Evolutionary conservation across 1,284 basidiomycete genomes (phyloP).

Genomic region (Cutaneotrichosporon sp.): DNA sequence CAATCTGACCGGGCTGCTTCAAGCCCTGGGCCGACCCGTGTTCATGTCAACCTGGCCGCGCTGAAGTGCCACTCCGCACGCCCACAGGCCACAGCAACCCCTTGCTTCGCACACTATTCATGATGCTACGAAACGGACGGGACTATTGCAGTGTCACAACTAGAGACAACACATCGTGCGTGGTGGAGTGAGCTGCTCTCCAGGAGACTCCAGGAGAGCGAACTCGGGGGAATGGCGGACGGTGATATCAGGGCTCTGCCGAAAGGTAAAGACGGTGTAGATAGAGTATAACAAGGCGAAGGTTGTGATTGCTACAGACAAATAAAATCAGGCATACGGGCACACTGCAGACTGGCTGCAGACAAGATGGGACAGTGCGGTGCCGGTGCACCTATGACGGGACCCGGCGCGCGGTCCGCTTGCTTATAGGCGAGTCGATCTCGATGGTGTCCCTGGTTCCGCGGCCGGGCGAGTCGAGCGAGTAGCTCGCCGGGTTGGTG

Average conservation of each 20-base stretch:
- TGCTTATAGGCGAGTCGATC: conserved; percentile 24
- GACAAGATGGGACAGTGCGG: not conserved
- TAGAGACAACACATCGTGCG: conserved; percentile 2
- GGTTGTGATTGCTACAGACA: conserved; percentile 9
- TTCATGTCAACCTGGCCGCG: no score
- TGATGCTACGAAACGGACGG: not conserved
- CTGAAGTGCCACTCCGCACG: no score
- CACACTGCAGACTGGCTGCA: not conserved
- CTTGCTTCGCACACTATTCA: not conserved
- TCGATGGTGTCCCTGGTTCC: not conserved
- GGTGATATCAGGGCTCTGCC: not conserved
- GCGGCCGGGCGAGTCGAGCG: conserved; percentile 18
- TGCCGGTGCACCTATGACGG: conserved; percentile 4
- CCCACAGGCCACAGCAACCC: no score
- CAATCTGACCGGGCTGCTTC: no score
- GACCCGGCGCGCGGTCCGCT: conserved; percentile 25
- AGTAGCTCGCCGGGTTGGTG: conserved; percentile 44
- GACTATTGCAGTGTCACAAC: not conserved
- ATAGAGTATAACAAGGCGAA: not conserved
- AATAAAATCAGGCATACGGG: not conserved
- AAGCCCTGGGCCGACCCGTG: no score
- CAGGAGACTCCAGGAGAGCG: not conserved
- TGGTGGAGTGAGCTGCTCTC: not conserved
- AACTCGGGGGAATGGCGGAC: not conserved
- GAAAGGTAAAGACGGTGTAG: not conserved